Conservation (phyloP, 2,329 filamentous ascomycete genomes). For the Claviceps quebecensis region DNA sequence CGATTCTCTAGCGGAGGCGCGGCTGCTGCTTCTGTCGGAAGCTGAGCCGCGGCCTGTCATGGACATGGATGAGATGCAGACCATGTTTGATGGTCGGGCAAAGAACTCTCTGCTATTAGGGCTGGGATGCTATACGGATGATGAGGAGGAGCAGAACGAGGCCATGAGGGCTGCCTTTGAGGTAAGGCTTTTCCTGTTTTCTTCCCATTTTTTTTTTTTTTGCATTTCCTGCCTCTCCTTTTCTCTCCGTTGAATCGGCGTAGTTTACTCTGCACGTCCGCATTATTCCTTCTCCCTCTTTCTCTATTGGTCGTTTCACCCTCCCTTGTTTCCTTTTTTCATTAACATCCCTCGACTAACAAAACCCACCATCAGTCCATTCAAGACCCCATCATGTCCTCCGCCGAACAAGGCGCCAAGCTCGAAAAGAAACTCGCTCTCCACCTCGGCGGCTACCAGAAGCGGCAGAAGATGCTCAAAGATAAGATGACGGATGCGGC, state of each 20-base stretch:
- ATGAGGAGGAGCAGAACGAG: slow-evolving; percentile 51
- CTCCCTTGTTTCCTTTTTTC: neutral
- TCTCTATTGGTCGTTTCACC: neutral
- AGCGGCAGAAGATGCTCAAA: slow-evolving; percentile 65
- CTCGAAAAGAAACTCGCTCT: slow-evolving; percentile 86
- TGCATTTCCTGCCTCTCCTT: too few relatives aligned
- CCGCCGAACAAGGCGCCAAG: slow-evolving; percentile 71
- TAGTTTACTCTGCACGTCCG: too few relatives aligned
- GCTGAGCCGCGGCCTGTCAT: slow-evolving; percentile 34
- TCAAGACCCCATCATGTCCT: slow-evolving; percentile 57
- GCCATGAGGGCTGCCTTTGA: slow-evolving; percentile 61
- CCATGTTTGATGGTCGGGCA: slow-evolving; percentile 38
- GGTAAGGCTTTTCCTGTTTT: slow-evolving; percentile 28
- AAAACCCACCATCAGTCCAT: slow-evolving; percentile 37
- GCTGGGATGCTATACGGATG: slow-evolving; percentile 65
- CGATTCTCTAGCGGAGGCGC: slow-evolving; percentile 56
- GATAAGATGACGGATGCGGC: slow-evolving; percentile 67
- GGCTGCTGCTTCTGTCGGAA: slow-evolving; percentile 63
- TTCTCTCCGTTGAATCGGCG: neutral
- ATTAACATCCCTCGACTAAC: neutral
- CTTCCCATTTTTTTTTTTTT: neutral
- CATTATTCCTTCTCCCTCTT: too few relatives aligned
- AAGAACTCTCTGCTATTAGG: slow-evolving; percentile 55
- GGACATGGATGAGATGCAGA: slow-evolving; percentile 37
- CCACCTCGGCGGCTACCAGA: slow-evolving; percentile 80